Base-by-base conservation (phyloP, 2,329 filamentous ascomycete genomes). In the Dactylellina leptospora region DNA sequence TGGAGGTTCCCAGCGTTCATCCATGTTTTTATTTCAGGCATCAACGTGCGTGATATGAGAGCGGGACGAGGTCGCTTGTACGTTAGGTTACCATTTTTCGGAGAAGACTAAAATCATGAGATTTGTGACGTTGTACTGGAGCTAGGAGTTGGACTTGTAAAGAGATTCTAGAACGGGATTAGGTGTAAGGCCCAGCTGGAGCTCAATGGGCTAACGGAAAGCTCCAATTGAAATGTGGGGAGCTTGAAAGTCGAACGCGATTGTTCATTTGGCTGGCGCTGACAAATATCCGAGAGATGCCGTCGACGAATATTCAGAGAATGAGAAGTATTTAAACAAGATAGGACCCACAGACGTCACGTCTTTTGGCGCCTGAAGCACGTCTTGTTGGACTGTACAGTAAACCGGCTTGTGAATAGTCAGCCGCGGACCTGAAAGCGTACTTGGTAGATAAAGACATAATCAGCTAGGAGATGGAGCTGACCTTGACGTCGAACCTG, bases 1-100 rank as follows among this genome's bases (percentile, higher is more conserved):
- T 33, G 13, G 23, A 54, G 51, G 27, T 47, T 54, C 18, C 27
- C 45, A 60, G 47, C 48, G 36, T 25, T 60, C 33, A 68, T 60
- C 54, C 62, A 68, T 68, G 62, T n/a, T 47, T 8, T 25, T 18
- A 44, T 59, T 72, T 60, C 68, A 72, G 59, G 68, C 59, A 72
- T 72, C 68, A 51, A 28, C 42, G 30, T 40, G 10, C 44, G 45
- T 50, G 50, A 44, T 50, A n/a, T n/a, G n/a, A 11, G 36, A 40
- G 36, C 6, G 51, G 61, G 50, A 66, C 50, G 61, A 23, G 42
- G 44, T 23, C 54, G 54, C 25, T 40, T 22, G 27, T 28, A 28
- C 27, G 54, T 27, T 53, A 60, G 42, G 42, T 47, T 22, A 22
- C 42, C 42, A 47, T 47, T 22, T 47, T 6, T 22, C 42, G 30